Percentiles rank a stretch among this genome's conserved stretches.
Evolutionary conservation across 176 grass and related monocot species (phyloP).

Genomic region (Raddia guianensis): DNA sequence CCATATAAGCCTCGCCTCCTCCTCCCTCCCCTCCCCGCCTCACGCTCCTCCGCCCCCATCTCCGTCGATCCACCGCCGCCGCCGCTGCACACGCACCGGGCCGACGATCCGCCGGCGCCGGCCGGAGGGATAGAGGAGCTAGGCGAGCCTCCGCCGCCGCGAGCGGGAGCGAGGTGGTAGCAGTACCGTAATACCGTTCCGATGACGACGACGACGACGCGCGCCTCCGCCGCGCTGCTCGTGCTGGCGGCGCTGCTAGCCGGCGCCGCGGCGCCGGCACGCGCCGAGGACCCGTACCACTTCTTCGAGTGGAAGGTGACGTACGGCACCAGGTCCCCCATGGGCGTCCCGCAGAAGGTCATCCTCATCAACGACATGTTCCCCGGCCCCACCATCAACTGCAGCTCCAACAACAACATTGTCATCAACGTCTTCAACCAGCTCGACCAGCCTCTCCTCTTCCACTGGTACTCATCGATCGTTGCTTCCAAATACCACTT

Average conservation of each 20-base stretch:
- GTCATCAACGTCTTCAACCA: slow-evolving; percentile 88
- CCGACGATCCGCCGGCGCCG: background rate
- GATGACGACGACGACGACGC: slow-evolving; percentile 26
- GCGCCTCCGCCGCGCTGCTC: slow-evolving; percentile 32
- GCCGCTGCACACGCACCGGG: background rate
- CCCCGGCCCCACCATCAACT: slow-evolving; percentile 91
- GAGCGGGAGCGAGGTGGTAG: background rate
- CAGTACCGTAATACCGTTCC: background rate
- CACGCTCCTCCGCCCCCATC: slow-evolving; percentile 32
- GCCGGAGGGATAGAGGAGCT: background rate
- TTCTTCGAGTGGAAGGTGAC: slow-evolving; percentile 90
- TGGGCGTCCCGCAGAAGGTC: slow-evolving; percentile 60
- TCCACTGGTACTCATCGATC: slow-evolving; percentile 57
- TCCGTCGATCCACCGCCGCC: background rate
- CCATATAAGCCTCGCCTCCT: slow-evolving; percentile 39
- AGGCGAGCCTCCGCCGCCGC: background rate
- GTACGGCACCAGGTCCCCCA: slow-evolving; percentile 65
- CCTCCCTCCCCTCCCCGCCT: slow-evolving; percentile 8
- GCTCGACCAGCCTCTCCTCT: slow-evolving; percentile 81
- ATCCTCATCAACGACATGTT: slow-evolving; percentile 88
- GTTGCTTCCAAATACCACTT: too few species aligned
- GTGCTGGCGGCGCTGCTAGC: slow-evolving; percentile 43
- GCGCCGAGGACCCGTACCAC: slow-evolving; percentile 86
- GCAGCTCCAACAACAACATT: slow-evolving; percentile 90
- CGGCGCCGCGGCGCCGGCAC: slow-evolving; percentile 3